Evolutionary conservation across 2,329 filamentous ascomycete genomes (phyloP).

Genomic region (Bipolaris bicolor): DNA sequence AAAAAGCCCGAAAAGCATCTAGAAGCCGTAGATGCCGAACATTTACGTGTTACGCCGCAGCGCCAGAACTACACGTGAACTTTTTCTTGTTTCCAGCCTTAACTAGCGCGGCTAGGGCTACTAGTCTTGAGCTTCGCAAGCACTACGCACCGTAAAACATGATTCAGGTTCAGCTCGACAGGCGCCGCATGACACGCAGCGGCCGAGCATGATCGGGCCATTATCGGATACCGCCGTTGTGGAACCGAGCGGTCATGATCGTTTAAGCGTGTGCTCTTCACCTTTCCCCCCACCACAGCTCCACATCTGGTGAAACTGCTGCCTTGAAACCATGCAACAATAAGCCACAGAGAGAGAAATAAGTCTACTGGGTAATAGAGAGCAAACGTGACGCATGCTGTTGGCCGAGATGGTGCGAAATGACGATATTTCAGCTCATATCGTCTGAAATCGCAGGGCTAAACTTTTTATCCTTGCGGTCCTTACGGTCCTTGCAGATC

Average conservation of each 20-base stretch:
- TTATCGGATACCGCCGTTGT: no score
- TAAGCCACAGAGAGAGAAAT: no score
- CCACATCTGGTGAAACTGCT: no score
- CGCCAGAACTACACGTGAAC: not conserved
- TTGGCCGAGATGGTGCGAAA: no score
- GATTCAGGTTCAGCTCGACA: slow-evolving; percentile 8
- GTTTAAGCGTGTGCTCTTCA: no score
- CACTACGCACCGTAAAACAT: not conserved
- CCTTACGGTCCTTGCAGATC: not conserved
- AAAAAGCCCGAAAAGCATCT: not conserved
- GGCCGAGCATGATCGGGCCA: no score
- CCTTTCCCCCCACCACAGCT: no score
- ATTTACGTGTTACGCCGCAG: not conserved
- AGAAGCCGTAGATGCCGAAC: not conserved
- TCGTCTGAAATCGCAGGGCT: not conserved
- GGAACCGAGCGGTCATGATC: no score
- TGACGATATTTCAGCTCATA: no score
- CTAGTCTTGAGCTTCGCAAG: not conserved
- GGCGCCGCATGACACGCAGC: not conserved
- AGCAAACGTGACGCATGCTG: no score
- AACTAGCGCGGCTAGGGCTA: not conserved
- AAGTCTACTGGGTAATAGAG: no score
- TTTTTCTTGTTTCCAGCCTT: slow-evolving; percentile 1
- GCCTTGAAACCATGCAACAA: no score
- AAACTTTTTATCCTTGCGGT: not conserved